These are phyloP conservation scores for Cichorium intybus DNA, from an alignment of 140 eudicot genomes.

Conservation along the genomic window DNA sequence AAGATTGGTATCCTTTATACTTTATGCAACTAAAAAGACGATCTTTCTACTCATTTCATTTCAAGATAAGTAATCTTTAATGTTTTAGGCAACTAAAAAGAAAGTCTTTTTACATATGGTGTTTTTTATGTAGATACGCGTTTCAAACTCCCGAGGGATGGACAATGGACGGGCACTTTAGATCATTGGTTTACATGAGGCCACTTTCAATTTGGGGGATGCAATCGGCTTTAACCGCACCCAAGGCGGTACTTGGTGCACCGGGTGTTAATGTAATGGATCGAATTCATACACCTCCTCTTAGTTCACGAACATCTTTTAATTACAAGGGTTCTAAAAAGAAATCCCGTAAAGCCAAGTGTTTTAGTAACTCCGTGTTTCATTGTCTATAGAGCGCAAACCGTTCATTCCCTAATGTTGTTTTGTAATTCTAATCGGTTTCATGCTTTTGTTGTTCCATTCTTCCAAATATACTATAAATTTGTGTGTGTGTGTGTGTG, in stretches of 20 bases:
- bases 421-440: background rate
- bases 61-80: too few relatives aligned
- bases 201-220: slow-evolving; percentile 95
- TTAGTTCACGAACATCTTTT: slow-evolving; percentile 38
- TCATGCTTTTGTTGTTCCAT: background rate
- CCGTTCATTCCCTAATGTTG: background rate
- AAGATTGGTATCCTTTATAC: too few relatives aligned
- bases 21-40: too few relatives aligned
- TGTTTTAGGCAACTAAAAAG: too few relatives aligned
- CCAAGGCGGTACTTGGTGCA: slow-evolving; percentile 48
- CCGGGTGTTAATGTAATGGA: slow-evolving; percentile 59
- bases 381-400: slow-evolving; percentile 31
- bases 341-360: slow-evolving; percentile 40
- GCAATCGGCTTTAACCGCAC: slow-evolving; percentile 69
- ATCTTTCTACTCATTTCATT: too few relatives aligned
- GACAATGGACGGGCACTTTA: slow-evolving; percentile 84
- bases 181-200: slow-evolving; percentile 95
- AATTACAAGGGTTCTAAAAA: slow-evolving; percentile 44
- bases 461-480: background rate
- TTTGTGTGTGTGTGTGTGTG: too few relatives aligned
- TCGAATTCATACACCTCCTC: slow-evolving; percentile 40
- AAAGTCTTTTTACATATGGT: too few relatives aligned
- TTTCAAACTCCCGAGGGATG: slow-evolving; percentile 97
- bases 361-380: slow-evolving; percentile 53
- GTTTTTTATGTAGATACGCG: slow-evolving; percentile 51